These are phyloP conservation scores for Phytophthora chlamydospora DNA, from an alignment of 352 stramenopile species.

Conservation along the genomic window DNA sequence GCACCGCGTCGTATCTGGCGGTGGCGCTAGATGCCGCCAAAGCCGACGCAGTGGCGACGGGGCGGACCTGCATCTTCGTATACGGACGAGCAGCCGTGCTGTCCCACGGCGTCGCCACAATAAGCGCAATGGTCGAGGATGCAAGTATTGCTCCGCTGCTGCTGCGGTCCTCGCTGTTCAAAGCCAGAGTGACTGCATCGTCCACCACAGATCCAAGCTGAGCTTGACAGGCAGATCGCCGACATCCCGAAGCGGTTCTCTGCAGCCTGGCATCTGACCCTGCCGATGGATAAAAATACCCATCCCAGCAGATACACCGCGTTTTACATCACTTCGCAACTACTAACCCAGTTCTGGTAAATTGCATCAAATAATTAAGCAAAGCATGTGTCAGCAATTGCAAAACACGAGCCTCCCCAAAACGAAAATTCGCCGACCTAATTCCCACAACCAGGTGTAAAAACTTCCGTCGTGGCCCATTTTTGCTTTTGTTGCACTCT, in stretches of 20 bases:
- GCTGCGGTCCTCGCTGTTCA: neutral
- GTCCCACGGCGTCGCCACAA: slow-evolving; percentile 4
- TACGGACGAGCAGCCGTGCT: slow-evolving; percentile 17
- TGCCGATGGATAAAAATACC: slow-evolving; percentile 30
- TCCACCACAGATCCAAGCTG: too few species aligned
- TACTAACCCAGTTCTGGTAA: slow-evolving; percentile 26
- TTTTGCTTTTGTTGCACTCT: slow-evolving; percentile 42
- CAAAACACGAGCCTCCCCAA: slow-evolving; percentile 7
- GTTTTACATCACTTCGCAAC: slow-evolving; percentile 8
- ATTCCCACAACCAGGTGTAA: slow-evolving; percentile 16
- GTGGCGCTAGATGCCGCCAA: neutral
- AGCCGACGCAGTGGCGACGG: neutral
- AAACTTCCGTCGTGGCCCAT: slow-evolving; percentile 15
- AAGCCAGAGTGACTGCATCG: too few species aligned
- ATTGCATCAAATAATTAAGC: slow-evolving; percentile 1
- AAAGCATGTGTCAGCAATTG: neutral
- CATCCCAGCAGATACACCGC: slow-evolving; percentile 13
- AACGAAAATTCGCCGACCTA: neutral
- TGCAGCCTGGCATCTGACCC: slow-evolving; percentile 18
- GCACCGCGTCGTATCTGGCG: neutral
- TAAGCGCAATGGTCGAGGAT: neutral
- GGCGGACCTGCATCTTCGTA: slow-evolving; percentile 21
- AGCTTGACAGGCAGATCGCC: slow-evolving; percentile 1
- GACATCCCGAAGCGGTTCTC: slow-evolving; percentile 8
- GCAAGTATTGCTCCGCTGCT: too few species aligned